phyloP scores from a whole-genome alignment of 257 asterid species.

The Solanum piurae region DNA sequence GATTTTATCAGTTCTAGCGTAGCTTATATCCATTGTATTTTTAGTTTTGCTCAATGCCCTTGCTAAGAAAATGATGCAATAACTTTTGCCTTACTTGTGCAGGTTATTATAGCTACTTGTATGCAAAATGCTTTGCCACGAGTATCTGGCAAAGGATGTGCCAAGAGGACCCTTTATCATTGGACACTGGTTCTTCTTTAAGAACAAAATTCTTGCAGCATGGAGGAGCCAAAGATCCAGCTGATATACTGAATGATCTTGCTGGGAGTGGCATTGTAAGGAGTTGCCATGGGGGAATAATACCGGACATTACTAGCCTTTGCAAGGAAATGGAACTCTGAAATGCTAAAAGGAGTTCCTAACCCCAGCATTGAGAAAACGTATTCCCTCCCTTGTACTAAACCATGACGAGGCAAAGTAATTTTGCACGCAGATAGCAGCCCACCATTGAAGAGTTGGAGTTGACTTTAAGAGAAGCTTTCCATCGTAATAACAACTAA shows the following conservation, averaged over 20 bases:
- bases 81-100: background rate
- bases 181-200: conserved; percentile 65
- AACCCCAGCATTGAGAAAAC: background rate
- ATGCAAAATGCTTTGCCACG: conserved; percentile 83
- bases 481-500: background rate
- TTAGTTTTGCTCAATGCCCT: background rate
- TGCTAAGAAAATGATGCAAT: background rate
- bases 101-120: conserved; percentile 97
- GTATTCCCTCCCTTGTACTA: background rate
- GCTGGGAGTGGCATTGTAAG: conserved; percentile 39
- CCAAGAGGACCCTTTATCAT: conserved; percentile 69
- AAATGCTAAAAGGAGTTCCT: background rate
- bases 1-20: background rate
- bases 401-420: background rate
- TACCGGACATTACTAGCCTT: conserved; percentile 70
- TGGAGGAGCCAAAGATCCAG: conserved; percentile 95
- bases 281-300: conserved; percentile 43
- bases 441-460: background rate
- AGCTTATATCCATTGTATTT: background rate
- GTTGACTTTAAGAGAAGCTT: background rate
- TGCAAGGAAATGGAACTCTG: conserved; percentile 46
- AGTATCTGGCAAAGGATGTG: conserved; percentile 72
- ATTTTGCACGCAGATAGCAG: background rate
- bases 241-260: conserved; percentile 55
- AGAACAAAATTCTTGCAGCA: conserved; percentile 65